Evolutionary conservation across 352 stramenopile genomes (phyloP).

Genomic region (Chrysophaeum taylorii): DNA sequence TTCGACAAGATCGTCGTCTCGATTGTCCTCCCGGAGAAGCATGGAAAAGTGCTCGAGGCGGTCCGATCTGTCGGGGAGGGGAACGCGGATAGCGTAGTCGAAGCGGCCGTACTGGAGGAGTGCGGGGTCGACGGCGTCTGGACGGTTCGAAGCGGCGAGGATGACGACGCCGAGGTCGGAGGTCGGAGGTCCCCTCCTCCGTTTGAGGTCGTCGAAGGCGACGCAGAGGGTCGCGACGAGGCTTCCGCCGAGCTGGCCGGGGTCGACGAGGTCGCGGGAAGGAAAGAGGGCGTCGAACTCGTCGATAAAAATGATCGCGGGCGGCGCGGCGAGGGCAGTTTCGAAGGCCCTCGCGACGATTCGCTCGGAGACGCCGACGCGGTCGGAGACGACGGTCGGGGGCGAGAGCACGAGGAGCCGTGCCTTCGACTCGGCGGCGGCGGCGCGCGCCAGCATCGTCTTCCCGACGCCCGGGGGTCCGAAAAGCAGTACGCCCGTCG

Average conservation of each 20-base stretch:
- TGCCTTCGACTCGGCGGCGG: conserved; percentile 54
- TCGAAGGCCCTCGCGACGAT: conserved; percentile 47
- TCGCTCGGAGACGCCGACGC: conserved; percentile 71
- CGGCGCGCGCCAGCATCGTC: conserved; percentile 67
- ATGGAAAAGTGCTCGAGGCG: background rate
- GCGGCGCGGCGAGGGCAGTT: conserved; percentile 46
- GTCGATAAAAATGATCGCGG: conserved; percentile 78
- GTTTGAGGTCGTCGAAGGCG: background rate
- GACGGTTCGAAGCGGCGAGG: conserved; percentile 92
- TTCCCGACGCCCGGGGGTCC: conserved; percentile 76
- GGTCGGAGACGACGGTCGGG: conserved; percentile 70
- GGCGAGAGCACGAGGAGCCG: conserved; percentile 72
- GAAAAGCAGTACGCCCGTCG: conserved; percentile 68
- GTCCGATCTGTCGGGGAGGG: conserved; percentile 70
- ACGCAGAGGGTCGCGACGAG: background rate
- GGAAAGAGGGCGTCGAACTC: conserved; percentile 74
- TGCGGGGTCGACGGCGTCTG: conserved; percentile 91
- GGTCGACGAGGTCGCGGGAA: conserved; percentile 57
- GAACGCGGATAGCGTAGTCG: conserved; percentile 94
- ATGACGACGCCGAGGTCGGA: conserved; percentile 68
- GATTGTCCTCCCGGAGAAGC: background rate
- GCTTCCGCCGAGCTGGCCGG: background rate
- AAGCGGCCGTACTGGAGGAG: conserved; percentile 92
- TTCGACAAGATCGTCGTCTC: too few relatives aligned
- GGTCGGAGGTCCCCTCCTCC: background rate